Base-by-base conservation (phyloP, 805 yeast genomes). In the Saccharomycopsis sp. region DNA sequence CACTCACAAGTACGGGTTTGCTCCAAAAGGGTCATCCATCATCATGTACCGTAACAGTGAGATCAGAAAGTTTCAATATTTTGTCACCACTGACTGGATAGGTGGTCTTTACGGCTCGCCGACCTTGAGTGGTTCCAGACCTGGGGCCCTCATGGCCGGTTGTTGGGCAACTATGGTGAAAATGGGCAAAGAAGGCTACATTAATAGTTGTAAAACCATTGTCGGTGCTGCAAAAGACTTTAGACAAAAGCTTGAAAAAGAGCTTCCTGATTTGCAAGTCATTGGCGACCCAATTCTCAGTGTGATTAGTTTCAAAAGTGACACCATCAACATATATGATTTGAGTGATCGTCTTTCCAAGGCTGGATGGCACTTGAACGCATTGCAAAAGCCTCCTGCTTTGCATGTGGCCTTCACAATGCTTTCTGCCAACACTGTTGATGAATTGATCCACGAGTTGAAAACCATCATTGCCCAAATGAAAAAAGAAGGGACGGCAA, bases 1-100 rank as follows among this genome's bases (percentile, higher is more conserved):
- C 58, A 89, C 98, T n/a, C 98, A 89, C 67, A 89, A 89, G 60
- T 89, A 89, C 56, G 98, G 97, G 1, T 92, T 89, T 68, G 96
- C 97, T 6, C 98, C 98, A 30, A 89, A 89, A 61, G 98, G 98
- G 7, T 80, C 94, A 0, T 85, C 95, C 1, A 71, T 89, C 18
- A 81, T 92, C 52, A 80, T 92, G 95, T 92, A 92, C 60, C 72
- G 96, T 35, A 62, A 69, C 46, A 52, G 70, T 0, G 69, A 72
- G 43, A 68, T 86, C 42, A 69, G 98, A 43, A 71, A 71, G 50
- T 70, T 80, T 53, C 98, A 92, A 62, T 89, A 92, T 60, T 92
- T 79, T 58, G 71, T 88, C 22, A 69, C 77, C 38, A 66, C 85
- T 1, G 84, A 79, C 47, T 89, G 98, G 98, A 67, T 77, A 4